Conservation (phyloP, 169 alveolate genomes). For the Babesia caballi region DNA sequence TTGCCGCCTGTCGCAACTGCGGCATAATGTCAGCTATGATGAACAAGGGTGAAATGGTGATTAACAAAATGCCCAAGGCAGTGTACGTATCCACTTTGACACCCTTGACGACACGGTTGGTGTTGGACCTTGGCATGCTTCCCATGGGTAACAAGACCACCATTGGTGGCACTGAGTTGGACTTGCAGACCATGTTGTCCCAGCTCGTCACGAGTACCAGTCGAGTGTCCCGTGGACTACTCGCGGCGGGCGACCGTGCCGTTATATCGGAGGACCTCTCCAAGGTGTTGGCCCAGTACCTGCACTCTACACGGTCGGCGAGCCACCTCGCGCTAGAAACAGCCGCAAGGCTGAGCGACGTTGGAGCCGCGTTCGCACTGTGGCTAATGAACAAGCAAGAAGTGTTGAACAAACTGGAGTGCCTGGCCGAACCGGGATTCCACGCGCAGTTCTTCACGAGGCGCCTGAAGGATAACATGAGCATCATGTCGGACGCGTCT, state of each 20-base stretch:
- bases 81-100: background rate
- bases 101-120: background rate
- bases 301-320: background rate
- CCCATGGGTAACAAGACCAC: background rate
- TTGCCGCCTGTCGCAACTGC: conserved; percentile 2
- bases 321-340: background rate
- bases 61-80: background rate
- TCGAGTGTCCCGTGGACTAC: background rate
- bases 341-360: background rate
- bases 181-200: background rate
- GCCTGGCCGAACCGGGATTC: background rate
- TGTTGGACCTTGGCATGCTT: background rate
- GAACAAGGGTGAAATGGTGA: conserved; percentile 2
- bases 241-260: background rate
- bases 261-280: background rate
- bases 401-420: background rate
- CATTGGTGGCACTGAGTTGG: background rate
- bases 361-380: background rate
- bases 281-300: background rate
- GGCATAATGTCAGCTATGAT: background rate
- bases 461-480: conserved; percentile 12
- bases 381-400: conserved; percentile 1
- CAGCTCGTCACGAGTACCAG: background rate
- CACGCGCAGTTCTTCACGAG: background rate
- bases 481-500: conserved; percentile 20